Evolutionary conservation across 192 early-diverging fungal genomes (phyloP).

Genomic region (Entomortierella chlamydospora): DNA sequence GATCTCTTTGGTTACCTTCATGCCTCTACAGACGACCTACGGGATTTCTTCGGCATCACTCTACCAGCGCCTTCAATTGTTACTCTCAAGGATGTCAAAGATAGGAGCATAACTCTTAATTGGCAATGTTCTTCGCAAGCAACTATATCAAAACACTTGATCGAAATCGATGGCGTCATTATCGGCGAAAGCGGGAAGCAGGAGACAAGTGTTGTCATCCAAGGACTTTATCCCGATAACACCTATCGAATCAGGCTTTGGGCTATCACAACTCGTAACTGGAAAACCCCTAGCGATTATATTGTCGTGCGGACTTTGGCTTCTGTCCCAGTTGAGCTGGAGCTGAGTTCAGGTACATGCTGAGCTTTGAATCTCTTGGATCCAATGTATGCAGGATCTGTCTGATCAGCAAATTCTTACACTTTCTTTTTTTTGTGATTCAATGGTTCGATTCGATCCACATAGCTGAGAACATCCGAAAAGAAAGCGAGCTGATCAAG

Average conservation of each 20-base stretch:
- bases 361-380: neutral
- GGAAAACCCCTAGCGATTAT: slow-evolving; percentile 53
- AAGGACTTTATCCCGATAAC: slow-evolving; percentile 47
- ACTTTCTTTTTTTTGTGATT: no score
- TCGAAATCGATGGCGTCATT: slow-evolving; percentile 46
- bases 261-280: slow-evolving; percentile 52
- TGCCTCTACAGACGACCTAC: slow-evolving; percentile 43
- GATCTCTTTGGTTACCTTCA: slow-evolving; percentile 54
- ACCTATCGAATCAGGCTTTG: slow-evolving; percentile 51
- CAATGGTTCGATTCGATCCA: no score
- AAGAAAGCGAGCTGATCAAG: slow-evolving; percentile 34
- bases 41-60: slow-evolving; percentile 50
- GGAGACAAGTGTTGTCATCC: slow-evolving; percentile 54
- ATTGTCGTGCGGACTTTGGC: slow-evolving; percentile 42
- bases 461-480: slow-evolving; percentile 29
- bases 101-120: slow-evolving; percentile 47
- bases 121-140: slow-evolving; percentile 54
- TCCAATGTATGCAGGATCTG: no score
- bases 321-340: slow-evolving; percentile 43
- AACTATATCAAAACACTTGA: slow-evolving; percentile 48
- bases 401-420: no score
- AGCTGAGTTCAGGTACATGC: slow-evolving; percentile 46
- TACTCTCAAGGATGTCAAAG: slow-evolving; percentile 53
- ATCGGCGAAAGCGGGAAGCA: slow-evolving; percentile 54
- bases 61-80: slow-evolving; percentile 48